Evolutionary conservation across 768 basidiomycete species (phyloP), one percentile per base, ranked within the genome.

Genomic region (Suillus hirtellus): DNA sequence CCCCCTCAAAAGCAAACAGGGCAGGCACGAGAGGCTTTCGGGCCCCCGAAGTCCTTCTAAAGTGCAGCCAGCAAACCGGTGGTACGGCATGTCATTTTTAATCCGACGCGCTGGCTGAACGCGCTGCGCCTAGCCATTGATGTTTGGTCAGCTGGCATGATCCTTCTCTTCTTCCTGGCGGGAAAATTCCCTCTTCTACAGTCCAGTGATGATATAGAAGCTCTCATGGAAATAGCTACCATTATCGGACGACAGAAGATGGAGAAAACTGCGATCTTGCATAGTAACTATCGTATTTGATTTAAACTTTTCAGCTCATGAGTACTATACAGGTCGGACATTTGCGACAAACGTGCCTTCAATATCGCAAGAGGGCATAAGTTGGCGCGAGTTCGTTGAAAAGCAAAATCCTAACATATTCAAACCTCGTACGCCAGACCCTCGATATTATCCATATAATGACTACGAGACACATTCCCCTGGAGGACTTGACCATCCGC

Each of bases 21-120:
- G 97, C 97, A 1, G 97, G 97, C 4, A 99, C 97, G 14, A 80
- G 97, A 69, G 97, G 97, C 0, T 99, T 99, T 74, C 86, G 97
- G 63, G 95, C 97, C 1, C 97, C 97, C 0, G 97, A 99, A 70
- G 96, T 99, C 2, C 76, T 99, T 43, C 74, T 99, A 46, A 99
- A 99, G 75, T 99, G 97, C 69, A 86, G 86, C 4, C 90, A 94
- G 69, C 97, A 99, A 76, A 89, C 88, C 10, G 94, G 93, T 65
- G 93, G 96, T 96, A 68, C 65, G 87, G 5, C 52, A n/a, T 77
- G 37, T 62, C 63, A 24, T 24, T 15, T 59, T 43, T 55, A 43
- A 44, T n/a, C 31, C 50, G 40, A 50, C 35, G 44, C 54, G 15
- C 42, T 56, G 52, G 49, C 60, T 72, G 60, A 73, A 21, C 6